Percentiles rank a stretch among this genome's conserved stretches.
Evolutionary conservation across 176 grass and related monocot species (phyloP).

Genomic region (Poa annua): DNA sequence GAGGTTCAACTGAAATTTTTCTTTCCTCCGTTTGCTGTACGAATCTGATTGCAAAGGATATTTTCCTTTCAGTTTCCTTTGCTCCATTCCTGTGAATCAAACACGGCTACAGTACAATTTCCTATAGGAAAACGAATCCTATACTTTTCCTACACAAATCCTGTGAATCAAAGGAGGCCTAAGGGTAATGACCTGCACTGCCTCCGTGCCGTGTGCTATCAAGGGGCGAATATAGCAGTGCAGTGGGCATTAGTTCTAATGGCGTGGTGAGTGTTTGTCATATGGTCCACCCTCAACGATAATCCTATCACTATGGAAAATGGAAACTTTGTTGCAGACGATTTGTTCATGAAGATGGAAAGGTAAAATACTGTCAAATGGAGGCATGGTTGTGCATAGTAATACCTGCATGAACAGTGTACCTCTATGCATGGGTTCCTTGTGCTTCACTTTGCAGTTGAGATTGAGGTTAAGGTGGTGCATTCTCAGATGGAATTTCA

Average conservation of each 20-base stretch:
- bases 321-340: neutral
- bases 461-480: neutral
- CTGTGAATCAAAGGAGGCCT: no score
- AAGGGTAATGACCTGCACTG: neutral
- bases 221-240: neutral
- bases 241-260: slow-evolving; percentile 15
- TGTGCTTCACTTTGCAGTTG: neutral
- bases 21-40: no score
- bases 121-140: no score
- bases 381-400: neutral
- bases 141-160: no score
- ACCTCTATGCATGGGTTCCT: neutral
- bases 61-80: no score
- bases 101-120: no score
- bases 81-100: no score
- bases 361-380: neutral
- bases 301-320: neutral
- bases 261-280: neutral
- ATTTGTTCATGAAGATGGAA: neutral
- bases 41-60: no score
- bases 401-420: neutral
- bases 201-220: slow-evolving; percentile 13
- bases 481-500: slow-evolving; percentile 4
- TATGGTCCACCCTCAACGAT: neutral
- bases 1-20: no score